A percentile compares a stretch with the other conserved stretches of the same genome.
Evolutionary conservation across 345 rosid genomes (phyloP).

Genomic region (Aquilaria yunnanensis): DNA sequence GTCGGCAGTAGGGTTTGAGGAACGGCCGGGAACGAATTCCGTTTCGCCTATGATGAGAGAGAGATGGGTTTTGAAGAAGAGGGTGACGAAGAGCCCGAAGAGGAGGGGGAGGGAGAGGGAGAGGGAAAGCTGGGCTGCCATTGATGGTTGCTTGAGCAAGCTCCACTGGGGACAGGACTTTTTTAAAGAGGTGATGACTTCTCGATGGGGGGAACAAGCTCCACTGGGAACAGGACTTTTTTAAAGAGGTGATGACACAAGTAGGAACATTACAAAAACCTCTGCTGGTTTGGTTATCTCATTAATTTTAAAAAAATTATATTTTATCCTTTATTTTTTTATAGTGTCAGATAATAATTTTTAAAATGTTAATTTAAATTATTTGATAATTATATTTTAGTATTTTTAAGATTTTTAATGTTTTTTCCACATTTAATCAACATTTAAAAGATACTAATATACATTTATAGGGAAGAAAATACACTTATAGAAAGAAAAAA

Average conservation of each 20-base stretch:
- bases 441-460: too few relatives aligned
- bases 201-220: neutral
- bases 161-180: neutral
- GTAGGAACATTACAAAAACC: neutral
- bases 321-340: too few relatives aligned
- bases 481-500: too few relatives aligned
- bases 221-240: too few relatives aligned
- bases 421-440: too few relatives aligned
- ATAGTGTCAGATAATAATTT: too few relatives aligned
- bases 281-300: too few relatives aligned
- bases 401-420: too few relatives aligned
- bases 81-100: slow-evolving; percentile 16
- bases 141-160: slow-evolving; percentile 3
- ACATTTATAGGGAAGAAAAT: too few relatives aligned
- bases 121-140: slow-evolving; percentile 10
- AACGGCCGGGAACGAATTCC: slow-evolving; percentile 6
- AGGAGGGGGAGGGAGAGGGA: slow-evolving; percentile 3
- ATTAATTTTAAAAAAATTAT: too few relatives aligned
- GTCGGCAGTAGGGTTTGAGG: slow-evolving; percentile 22
- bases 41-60: slow-evolving; percentile 12
- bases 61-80: slow-evolving; percentile 21
- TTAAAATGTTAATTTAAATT: too few relatives aligned
- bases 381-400: too few relatives aligned
- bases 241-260: neutral
- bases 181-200: neutral